Evolutionary conservation across 2,329 filamentous ascomycete genomes (phyloP).

Genomic region (Paracoccidioides lutzii): DNA sequence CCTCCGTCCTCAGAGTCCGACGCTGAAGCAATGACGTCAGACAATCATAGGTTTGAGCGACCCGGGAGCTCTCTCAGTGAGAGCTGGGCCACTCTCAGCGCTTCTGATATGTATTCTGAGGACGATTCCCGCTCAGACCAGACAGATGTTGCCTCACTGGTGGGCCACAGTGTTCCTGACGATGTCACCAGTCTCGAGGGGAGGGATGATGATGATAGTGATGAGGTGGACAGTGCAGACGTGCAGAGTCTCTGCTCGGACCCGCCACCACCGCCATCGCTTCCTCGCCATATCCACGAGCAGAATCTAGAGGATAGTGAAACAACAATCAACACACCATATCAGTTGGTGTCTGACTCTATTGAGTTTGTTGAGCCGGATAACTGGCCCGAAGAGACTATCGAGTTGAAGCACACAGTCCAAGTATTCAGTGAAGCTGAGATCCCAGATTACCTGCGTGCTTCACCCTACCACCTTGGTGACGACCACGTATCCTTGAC

Average conservation of each 20-base stretch:
- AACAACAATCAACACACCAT: neutral
- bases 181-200: conserved; percentile 34
- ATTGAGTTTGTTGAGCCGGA: conserved; percentile 34
- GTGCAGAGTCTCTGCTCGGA: conserved; percentile 19
- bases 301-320: conserved; percentile 1
- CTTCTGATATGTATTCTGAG: conserved; percentile 32
- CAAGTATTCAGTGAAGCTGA: conserved; percentile 23
- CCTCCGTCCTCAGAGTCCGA: conserved; percentile 23
- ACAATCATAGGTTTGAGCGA: conserved; percentile 15
- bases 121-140: conserved; percentile 33
- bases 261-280: conserved; percentile 5
- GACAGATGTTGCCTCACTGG: conserved; percentile 32
- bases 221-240: conserved; percentile 20
- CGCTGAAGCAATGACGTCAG: conserved; percentile 24
- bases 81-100: conserved; percentile 35
- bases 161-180: conserved; percentile 30
- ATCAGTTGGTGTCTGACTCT: conserved; percentile 18
- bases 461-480: conserved; percentile 17
- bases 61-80: conserved; percentile 27
- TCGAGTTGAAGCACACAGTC: conserved; percentile 33
- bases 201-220: conserved; percentile 23
- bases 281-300: neutral
- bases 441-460: conserved; percentile 15
- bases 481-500: conserved; percentile 27
- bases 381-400: conserved; percentile 27